Conservation (phyloP, 768 basidiomycete species). For the Pleurotus djamor region DNA sequence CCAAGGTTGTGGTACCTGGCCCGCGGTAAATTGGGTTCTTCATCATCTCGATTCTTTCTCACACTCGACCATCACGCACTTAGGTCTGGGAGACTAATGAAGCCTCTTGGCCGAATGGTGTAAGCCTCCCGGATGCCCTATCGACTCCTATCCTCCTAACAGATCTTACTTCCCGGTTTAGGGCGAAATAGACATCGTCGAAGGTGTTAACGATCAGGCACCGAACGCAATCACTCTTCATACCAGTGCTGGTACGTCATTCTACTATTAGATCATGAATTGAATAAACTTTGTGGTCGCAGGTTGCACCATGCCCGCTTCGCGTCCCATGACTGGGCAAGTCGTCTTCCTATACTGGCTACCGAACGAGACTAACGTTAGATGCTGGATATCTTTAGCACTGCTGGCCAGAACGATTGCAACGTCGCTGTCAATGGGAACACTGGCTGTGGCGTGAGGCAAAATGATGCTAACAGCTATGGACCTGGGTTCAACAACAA, state of each 20-base stretch:
- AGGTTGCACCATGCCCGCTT: conserved; percentile 55
- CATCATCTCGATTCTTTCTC: neutral
- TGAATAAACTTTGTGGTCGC: too few species aligned
- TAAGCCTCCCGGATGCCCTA: conserved; percentile 9
- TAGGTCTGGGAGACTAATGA: conserved; percentile 10
- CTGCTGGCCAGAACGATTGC: conserved; percentile 41
- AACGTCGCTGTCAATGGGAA: conserved; percentile 45
- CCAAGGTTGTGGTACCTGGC: conserved; percentile 57
- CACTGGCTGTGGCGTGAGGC: conserved; percentile 53
- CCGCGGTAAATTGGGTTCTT: conserved; percentile 28
- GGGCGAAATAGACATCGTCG: conserved; percentile 54
- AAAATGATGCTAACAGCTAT: conserved; percentile 41
- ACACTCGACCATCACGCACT: too few species aligned
- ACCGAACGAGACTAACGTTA: too few species aligned
- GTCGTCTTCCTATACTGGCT: too few species aligned
- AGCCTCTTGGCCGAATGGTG: conserved; percentile 14
- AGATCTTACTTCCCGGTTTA: conserved; percentile 27
- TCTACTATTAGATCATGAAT: too few species aligned
- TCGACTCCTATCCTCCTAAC: conserved; percentile 29
- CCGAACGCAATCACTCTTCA: conserved; percentile 57
- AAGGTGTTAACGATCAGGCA: conserved; percentile 55
- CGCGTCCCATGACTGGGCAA: conserved; percentile 46
- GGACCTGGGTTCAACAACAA: conserved; percentile 56
- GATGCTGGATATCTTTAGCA: too few species aligned
- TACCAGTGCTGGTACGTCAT: conserved; percentile 41